Evolutionary conservation across 192 early-diverging fungal genomes (phyloP).

Genomic region (Coemansia sp.): DNA sequence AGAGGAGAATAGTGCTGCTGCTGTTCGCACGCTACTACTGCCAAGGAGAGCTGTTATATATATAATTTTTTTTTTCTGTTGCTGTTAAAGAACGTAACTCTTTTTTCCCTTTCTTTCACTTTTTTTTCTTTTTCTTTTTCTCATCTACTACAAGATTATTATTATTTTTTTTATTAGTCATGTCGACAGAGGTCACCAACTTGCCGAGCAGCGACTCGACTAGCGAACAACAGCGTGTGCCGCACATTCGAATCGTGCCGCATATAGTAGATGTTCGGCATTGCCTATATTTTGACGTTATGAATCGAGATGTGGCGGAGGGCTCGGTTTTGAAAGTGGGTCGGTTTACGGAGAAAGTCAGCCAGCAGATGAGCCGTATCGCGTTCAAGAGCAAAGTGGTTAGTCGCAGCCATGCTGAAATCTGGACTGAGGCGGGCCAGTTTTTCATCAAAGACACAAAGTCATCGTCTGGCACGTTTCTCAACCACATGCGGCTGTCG

Average conservation of each 20-base stretch:
- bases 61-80: not conserved
- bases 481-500: slow-evolving; percentile 92
- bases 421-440: slow-evolving; percentile 86
- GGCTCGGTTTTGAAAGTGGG: slow-evolving; percentile 70
- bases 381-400: slow-evolving; percentile 95
- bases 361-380: slow-evolving; percentile 66
- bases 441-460: slow-evolving; percentile 94
- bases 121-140: slow-evolving; percentile 11
- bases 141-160: not conserved
- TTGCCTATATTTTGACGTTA: slow-evolving; percentile 64
- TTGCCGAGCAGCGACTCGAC: not conserved
- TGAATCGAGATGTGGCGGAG: slow-evolving; percentile 66
- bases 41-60: not conserved
- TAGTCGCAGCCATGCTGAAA: slow-evolving; percentile 88
- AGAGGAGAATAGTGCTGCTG: not conserved
- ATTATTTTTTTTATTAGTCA: slow-evolving; percentile 16
- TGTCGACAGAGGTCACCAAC: not conserved
- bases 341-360: slow-evolving; percentile 71
- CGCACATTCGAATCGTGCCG: slow-evolving; percentile 61
- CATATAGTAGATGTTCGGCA: slow-evolving; percentile 59
- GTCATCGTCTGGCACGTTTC: slow-evolving; percentile 96
- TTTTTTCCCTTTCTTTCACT: slow-evolving; percentile 15
- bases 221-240: slow-evolving; percentile 22
- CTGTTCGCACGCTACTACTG: slow-evolving; percentile 1
- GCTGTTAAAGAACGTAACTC: slow-evolving; percentile 1